Evolutionary conservation across 2,329 filamentous ascomycete species (phyloP).

Genomic region (Corynespora cassiicola): DNA sequence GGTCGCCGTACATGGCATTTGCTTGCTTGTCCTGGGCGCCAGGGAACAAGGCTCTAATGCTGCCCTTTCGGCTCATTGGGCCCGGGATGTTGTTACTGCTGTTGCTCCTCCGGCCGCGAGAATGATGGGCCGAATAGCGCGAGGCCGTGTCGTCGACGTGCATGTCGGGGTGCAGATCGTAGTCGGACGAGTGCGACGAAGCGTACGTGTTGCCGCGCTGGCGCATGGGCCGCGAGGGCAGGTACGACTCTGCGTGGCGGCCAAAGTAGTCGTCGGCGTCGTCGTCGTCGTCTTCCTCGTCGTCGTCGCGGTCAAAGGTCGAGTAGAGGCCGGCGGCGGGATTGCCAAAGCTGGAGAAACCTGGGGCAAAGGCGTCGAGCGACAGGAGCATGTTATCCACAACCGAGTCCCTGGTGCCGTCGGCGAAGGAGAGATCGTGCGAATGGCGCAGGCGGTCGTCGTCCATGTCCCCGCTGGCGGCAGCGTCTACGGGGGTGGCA

Average conservation of each 20-base stretch:
- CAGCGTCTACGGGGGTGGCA: slow-evolving; percentile 40
- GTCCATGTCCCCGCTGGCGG: slow-evolving; percentile 17
- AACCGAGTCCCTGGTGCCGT: slow-evolving; percentile 84
- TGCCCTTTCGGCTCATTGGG: slow-evolving; percentile 35
- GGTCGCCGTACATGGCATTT: slow-evolving; percentile 33
- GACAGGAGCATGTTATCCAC: slow-evolving; percentile 96
- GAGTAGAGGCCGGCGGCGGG: slow-evolving; percentile 38
- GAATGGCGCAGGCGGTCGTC: slow-evolving; percentile 60
- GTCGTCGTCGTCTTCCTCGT: no score
- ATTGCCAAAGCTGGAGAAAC: slow-evolving; percentile 30
- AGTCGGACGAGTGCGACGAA: slow-evolving; percentile 65
- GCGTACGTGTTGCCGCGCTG: slow-evolving; percentile 66
- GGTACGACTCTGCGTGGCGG: no score
- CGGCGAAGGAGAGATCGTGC: slow-evolving; percentile 84
- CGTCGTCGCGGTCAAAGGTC: slow-evolving; percentile 47
- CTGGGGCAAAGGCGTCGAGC: slow-evolving; percentile 73
- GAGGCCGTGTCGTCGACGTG: slow-evolving; percentile 42
- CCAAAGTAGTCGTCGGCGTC: no score
- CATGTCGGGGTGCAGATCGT: slow-evolving; percentile 51
- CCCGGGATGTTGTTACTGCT: slow-evolving; percentile 73
- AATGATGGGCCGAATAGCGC: slow-evolving; percentile 49
- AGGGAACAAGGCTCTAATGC: slow-evolving; percentile 41
- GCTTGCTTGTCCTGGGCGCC: slow-evolving; percentile 23
- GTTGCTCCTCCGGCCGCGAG: slow-evolving; percentile 73
- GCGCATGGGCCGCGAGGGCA: slow-evolving; percentile 46